phyloP scores from a whole-genome alignment of 1,139 yeast species.

The Geotrichum cucujoidarum region DNA sequence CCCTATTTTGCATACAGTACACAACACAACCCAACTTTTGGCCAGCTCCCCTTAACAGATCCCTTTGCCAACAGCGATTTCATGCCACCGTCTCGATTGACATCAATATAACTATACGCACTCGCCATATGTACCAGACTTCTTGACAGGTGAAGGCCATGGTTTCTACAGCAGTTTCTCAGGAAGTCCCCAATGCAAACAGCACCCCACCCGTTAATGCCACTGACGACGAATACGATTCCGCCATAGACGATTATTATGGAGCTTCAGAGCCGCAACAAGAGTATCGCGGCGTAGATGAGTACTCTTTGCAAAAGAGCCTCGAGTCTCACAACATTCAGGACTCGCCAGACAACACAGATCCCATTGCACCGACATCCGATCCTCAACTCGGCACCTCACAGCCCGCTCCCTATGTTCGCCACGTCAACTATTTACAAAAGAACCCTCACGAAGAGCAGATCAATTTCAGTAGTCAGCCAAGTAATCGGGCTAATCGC shows the following conservation, averaged over 20 bases:
- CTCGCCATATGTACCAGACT: too few species aligned
- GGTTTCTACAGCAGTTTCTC: not conserved
- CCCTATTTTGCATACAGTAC: too few species aligned
- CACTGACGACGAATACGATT: slow-evolving; percentile 9
- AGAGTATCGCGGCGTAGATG: not conserved
- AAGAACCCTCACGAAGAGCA: slow-evolving; percentile 1
- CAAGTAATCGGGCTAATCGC: not conserved
- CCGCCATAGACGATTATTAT: slow-evolving; percentile 14
- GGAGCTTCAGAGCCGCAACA: slow-evolving; percentile 5
- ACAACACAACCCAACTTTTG: too few species aligned
- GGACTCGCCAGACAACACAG: too few species aligned
- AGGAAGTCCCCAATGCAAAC: not conserved
- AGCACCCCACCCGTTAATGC: not conserved
- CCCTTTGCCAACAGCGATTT: too few species aligned
- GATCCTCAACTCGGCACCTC: too few species aligned
- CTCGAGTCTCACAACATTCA: too few species aligned
- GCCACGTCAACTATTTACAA: not conserved
- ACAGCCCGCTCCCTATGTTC: not conserved
- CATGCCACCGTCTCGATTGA: too few species aligned
- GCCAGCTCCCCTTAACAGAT: too few species aligned
- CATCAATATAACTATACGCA: too few species aligned
- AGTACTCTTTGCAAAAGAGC: too few species aligned
- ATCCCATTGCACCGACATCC: too few species aligned
- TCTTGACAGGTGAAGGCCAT: not conserved
- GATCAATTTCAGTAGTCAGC: not conserved